Base-by-base conservation (phyloP, 2,329 filamentous ascomycete species). In the Arthrobotrys sinensis region DNA sequence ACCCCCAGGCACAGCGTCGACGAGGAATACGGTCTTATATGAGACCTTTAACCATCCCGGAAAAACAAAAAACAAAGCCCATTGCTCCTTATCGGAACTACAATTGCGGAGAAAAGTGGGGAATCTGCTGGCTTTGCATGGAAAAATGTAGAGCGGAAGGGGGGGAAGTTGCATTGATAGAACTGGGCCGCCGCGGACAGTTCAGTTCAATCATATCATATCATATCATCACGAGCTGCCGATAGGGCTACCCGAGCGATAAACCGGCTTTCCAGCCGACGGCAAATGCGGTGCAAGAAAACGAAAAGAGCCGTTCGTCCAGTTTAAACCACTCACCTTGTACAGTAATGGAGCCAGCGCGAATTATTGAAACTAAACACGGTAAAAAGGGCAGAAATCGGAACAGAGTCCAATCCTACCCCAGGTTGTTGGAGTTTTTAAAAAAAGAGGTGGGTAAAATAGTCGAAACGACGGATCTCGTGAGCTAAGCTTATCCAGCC, bases 281-380 rank as follows among this genome's bases (percentile, higher is more conserved):
- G 43, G 57, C 1, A 63, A 46, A 57, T 21, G 52, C 52, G 32
- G 52, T 57, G 32, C 52, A 38, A 57, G 19, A 48, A 66, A 75
- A 50, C 45, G 57, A 67, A 64, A 66, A 66, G 46, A 65, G 46
- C 69, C 69, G 38, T 65, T 65, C 69, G 69, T 60, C 62, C 69
- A 73, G 52, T 36, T 57, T 57, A 75, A 76, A 69, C n/a, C 64
- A 76, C 71, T 76, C 71, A 76, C 71, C 64, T 76, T 76, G 71
- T 76, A 76, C 43, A 76, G 71, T 76, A 76, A 76, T 76, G 71
- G 71, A 76, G 71, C 71, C 71, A 76, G 64, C 71, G 71, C 71
- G 71, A 76, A 76, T 76, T 68, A 63, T 46, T 75, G 70, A 75
- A 67, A 75, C 70, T 21, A 62, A 40, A 71, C 62, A 66, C 71